phyloP scores from a whole-genome alignment of 2,329 filamentous ascomycete species.

The Podosphaera leucotricha region DNA sequence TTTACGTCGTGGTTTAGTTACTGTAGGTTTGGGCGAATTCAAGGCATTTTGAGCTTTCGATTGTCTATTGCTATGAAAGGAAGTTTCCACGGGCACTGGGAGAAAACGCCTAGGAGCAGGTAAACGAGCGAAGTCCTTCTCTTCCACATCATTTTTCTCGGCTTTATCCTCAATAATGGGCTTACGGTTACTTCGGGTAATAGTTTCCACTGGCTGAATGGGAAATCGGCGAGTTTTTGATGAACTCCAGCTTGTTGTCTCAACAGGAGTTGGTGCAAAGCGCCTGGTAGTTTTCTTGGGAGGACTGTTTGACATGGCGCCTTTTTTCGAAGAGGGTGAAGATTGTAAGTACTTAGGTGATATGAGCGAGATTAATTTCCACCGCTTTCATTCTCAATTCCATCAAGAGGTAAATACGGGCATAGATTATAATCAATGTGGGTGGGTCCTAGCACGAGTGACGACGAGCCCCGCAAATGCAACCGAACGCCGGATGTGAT shows the following conservation, averaged over 20 bases:
- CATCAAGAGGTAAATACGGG: not conserved
- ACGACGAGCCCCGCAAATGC: not conserved
- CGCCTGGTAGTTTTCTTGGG: constrained; percentile 12
- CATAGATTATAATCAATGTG: not conserved
- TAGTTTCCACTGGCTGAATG: constrained; percentile 21
- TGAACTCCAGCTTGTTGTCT: constrained; percentile 14
- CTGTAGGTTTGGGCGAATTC: constrained; percentile 21
- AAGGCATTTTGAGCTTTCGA: constrained; percentile 22
- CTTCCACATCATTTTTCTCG: constrained; percentile 10
- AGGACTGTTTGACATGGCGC: constrained; percentile 11
- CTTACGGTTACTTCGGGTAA: constrained; percentile 18
- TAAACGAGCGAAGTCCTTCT: constrained; percentile 6
- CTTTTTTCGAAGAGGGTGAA: not conserved
- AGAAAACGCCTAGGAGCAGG: constrained; percentile 32
- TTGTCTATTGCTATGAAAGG: constrained; percentile 29
- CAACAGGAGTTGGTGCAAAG: constrained; percentile 16
- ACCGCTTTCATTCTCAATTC: not conserved
- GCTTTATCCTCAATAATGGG: constrained; percentile 4
- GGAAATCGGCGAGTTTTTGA: constrained; percentile 16
- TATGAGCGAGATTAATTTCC: not conserved
- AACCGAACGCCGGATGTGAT: not conserved
- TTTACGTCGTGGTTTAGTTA: constrained; percentile 18
- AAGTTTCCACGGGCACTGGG: constrained; percentile 51
- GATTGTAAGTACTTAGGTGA: not conserved
- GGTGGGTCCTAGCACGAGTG: not conserved